Conservation (phyloP, 1,139 yeast genomes). For the Kazachstania sp. region DNA sequence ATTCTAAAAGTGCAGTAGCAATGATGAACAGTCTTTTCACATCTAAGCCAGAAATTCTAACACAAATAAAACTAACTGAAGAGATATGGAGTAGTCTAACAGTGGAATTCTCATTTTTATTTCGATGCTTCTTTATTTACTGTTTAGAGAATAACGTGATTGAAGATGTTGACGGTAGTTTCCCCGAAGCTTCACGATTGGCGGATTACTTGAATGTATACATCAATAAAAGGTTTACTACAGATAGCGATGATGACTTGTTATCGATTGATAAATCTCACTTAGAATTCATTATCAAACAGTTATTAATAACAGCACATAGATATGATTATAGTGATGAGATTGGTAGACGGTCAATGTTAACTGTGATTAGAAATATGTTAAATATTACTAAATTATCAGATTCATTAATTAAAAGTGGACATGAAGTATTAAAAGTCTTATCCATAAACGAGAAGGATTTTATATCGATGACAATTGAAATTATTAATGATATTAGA, state of each 20-base stretch:
- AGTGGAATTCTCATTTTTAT: conserved; percentile 66
- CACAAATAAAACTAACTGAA: conserved; percentile 47
- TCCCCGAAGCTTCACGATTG: conserved; percentile 73
- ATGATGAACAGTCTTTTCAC: conserved; percentile 61
- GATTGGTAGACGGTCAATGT: conserved; percentile 76
- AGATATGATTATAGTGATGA: conserved; percentile 86
- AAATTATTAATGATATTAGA: conserved; percentile 74
- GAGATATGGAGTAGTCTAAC: conserved; percentile 64
- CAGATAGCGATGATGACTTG: neutral
- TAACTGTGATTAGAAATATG: conserved; percentile 59
- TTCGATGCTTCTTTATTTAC: conserved; percentile 57
- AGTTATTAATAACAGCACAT: conserved; percentile 57
- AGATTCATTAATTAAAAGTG: conserved; percentile 47
- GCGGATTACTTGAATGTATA: conserved; percentile 35
- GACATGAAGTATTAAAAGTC: conserved; percentile 58
- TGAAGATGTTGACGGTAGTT: conserved; percentile 59
- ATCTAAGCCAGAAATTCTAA: conserved; percentile 52
- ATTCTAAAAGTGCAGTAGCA: conserved; percentile 54
- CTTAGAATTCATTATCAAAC: conserved; percentile 67
- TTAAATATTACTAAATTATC: conserved; percentile 42
- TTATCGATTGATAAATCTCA: conserved; percentile 41
- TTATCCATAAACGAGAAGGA: conserved; percentile 75
- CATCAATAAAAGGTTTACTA: conserved; percentile 43
- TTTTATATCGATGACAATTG: conserved; percentile 77
- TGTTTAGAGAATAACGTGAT: conserved; percentile 47